Conservation (phyloP, 306 rosid genomes). For the Sechiopsis laciniata region DNA sequence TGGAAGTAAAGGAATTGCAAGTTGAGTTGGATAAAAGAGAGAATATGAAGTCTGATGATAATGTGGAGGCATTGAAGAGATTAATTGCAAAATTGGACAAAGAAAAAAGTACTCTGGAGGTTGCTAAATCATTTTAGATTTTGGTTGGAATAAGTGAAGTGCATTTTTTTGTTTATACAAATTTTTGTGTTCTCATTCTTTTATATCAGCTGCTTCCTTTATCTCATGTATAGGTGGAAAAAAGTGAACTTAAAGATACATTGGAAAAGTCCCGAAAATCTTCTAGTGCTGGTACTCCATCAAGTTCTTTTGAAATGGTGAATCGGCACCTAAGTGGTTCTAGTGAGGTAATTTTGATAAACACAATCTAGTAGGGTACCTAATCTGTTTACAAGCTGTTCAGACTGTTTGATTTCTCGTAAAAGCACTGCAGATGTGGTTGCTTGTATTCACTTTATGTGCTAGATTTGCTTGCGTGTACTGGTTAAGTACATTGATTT, state of each 20-base stretch:
- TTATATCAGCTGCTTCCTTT: background rate
- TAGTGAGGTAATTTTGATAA: slow-evolving; percentile 44
- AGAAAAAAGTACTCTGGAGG: slow-evolving; percentile 76
- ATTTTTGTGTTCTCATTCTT: background rate
- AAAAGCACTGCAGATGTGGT: background rate
- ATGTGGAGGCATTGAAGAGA: slow-evolving; percentile 44
- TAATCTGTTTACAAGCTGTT: background rate
- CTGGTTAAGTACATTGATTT: background rate
- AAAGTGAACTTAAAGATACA: slow-evolving; percentile 61
- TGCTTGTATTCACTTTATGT: background rate
- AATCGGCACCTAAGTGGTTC: slow-evolving; percentile 36
- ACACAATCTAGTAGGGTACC: background rate
- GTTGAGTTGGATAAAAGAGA: slow-evolving; percentile 50
- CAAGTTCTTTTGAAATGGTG: slow-evolving; percentile 40
- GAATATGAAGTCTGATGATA: slow-evolving; percentile 35
- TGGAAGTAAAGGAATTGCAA: slow-evolving; percentile 51
- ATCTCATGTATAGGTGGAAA: slow-evolving; percentile 49
- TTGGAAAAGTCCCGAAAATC: slow-evolving; percentile 42
- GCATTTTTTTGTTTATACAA: background rate
- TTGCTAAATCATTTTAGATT: slow-evolving; percentile 22
- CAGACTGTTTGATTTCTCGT: slow-evolving; percentile 17
- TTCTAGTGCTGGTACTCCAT: slow-evolving; percentile 29
- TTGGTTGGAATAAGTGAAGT: slow-evolving; percentile 12
- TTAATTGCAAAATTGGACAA: slow-evolving; percentile 57
- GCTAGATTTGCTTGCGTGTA: background rate